A percentile compares a stretch with the other conserved stretches of the same genome.
Evolutionary conservation across 192 early-diverging fungal species (phyloP).

Genomic region (Glomus cerebriforme): DNA sequence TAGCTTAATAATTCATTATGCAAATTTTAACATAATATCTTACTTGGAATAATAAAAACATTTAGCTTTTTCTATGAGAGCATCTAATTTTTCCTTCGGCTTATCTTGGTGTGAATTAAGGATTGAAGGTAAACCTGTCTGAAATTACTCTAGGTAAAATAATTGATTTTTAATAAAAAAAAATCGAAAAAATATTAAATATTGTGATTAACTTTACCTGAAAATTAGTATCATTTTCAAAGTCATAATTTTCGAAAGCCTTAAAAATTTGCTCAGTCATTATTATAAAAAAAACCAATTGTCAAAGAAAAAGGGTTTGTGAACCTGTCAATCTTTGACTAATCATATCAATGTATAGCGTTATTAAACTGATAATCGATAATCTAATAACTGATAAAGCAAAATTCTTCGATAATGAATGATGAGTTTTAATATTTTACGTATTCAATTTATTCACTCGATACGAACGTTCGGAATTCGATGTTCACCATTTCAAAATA

Average conservation of each 20-base stretch:
- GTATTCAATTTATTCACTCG: not conserved
- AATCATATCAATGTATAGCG: not conserved
- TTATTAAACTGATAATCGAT: not conserved
- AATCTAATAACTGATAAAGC: no score
- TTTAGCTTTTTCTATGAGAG: conserved; percentile 40
- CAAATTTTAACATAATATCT: not conserved
- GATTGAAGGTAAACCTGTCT: conserved; percentile 43
- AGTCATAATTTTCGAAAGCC: conserved; percentile 42
- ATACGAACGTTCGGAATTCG: not conserved
- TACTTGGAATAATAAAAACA: conserved; percentile 52
- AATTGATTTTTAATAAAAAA: not conserved
- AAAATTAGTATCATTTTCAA: conserved; percentile 42
- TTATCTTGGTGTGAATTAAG: conserved; percentile 36
- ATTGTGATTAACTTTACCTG: conserved; percentile 30
- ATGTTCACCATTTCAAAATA: not conserved
- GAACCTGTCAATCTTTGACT: not conserved
- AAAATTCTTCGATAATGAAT: not conserved
- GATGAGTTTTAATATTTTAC: not conserved
- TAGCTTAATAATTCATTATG: not conserved
- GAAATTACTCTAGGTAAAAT: not conserved
- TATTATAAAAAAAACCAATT: not conserved
- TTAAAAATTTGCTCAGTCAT: conserved; percentile 20
- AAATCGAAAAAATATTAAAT: not conserved
- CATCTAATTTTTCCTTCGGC: conserved; percentile 21
- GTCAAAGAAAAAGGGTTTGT: not conserved